Percentiles rank a stretch among this genome's conserved stretches.
Conservation (phyloP, 805 yeast species). For the Clavispora fructus region DNA sequence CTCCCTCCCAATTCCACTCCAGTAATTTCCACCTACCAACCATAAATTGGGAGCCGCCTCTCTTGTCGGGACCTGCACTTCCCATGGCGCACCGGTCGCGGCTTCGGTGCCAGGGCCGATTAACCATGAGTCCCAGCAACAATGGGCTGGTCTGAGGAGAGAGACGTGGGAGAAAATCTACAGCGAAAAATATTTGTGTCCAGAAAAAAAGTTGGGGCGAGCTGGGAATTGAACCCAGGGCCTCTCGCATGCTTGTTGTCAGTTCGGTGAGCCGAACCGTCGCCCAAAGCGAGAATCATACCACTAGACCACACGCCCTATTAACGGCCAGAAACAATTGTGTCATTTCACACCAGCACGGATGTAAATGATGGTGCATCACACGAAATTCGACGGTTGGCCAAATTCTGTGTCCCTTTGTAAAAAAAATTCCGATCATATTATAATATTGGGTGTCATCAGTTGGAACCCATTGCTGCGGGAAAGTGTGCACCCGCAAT, state of each 20-base stretch:
- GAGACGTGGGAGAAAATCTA: no score
- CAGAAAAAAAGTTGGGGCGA: constrained; percentile 24
- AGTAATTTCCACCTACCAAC: no score
- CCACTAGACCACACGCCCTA: constrained; percentile 18
- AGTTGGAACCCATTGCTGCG: no score
- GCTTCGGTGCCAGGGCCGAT: not conserved
- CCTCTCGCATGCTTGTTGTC: constrained; percentile 43
- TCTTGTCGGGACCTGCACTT: not conserved
- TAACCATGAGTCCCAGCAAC: not conserved
- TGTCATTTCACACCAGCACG: not conserved
- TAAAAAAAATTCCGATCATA: no score
- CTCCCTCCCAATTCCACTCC: no score
- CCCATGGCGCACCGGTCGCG: not conserved
- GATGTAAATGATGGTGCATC: no score
- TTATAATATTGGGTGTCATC: no score
- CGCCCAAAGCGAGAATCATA: constrained; percentile 16
- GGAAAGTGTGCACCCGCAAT: no score
- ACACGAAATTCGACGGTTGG: no score
- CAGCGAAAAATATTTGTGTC: not conserved
- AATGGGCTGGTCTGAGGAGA: not conserved
- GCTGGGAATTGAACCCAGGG: constrained; percentile 62
- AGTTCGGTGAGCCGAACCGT: not conserved
- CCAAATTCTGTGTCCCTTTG: no score
- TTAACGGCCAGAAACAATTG: not conserved
- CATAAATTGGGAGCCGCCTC: not conserved